Evolutionary conservation across 345 rosid species (phyloP), one percentile per base, ranked within the genome.

Genomic region (Eucalyptus tenuipes): DNA sequence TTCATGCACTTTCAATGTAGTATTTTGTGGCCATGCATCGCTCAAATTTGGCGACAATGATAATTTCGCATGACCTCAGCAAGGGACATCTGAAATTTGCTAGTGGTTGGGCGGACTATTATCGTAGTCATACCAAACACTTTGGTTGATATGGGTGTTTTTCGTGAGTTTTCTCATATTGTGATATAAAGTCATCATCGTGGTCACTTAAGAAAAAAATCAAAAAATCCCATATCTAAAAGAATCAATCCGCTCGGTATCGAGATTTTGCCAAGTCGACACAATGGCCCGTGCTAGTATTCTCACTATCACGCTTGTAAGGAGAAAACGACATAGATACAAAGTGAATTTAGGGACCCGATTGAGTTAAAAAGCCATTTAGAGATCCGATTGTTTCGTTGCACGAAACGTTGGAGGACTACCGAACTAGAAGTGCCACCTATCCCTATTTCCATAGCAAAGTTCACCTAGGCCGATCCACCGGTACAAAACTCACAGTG

Each of bases 341-440:
- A 61, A 61, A 61, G 4, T 61, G 17, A 61, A 61, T 27, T 1
- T 3, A 61, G 8, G 8, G 68, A 29, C 8, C 68, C 7, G 3
- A 61, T 61, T 3, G n/a, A 61, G 16, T 6, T 0, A 29, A 61
- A 27, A 3, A 12, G 29, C 29, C 0, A 25, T 25, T 3, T 13
- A 13, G 16, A 61, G 68, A 61, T 29, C n/a, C 33, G 4, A 61
- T 27, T 3, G 16, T 52, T 20, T 52, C 25, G 57, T 52, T 20
- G 57, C 57, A 52, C 25, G 57, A 52, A 20, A 52, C 57, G 25
- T 52, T 1, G 0, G 25, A 52, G 4, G 25, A 18, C 57, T 20
- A 7, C 4, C 0, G 24, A 52, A 52, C 10, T 7, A 57, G n/a
- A 10, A 57, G 13, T 12, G 64, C 13, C 64, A 7, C 10, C n/a